Percentiles rank a stretch among this genome's conserved stretches.
Conservation (phyloP, 1,284 basidiomycete genomes). For the Gymnopus androsaceus region DNA sequence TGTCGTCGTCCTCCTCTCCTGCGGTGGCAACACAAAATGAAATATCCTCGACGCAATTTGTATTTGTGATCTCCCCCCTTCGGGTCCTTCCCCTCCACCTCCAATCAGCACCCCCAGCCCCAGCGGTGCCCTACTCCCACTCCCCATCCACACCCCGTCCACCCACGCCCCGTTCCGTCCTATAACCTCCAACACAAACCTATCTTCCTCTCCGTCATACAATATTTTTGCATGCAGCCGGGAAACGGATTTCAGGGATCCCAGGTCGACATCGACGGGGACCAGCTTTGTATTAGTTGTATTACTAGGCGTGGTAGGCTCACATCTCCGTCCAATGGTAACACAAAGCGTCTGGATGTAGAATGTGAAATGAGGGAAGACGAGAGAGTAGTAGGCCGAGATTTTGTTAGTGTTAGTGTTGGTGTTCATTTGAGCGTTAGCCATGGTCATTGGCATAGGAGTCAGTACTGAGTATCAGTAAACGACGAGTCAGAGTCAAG, state of each 20-base stretch:
- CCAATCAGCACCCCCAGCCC: conserved; percentile 69
- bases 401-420: no score
- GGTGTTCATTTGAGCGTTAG: no score
- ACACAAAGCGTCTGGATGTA: conserved; percentile 84
- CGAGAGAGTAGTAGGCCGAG: conserved; percentile 90
- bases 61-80: conserved; percentile 81
- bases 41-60: conserved; percentile 98
- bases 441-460: no score
- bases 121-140: conserved; percentile 84
- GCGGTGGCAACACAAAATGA: conserved; percentile 89
- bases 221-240: conserved; percentile 95
- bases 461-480: no score
- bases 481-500: no score
- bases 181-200: conserved; percentile 88
- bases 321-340: conserved; percentile 75
- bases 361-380: conserved; percentile 89
- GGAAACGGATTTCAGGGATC: conserved; percentile 95
- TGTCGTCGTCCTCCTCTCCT: no score
- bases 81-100: no score
- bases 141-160: conserved; percentile 91
- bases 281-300: conserved; percentile 59
- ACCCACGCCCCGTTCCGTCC: conserved; percentile 98
- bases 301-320: conserved; percentile 31
- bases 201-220: conserved; percentile 84
- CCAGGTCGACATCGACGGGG: conserved; percentile 92